phyloP scores from a whole-genome alignment of 805 yeast genomes.

The Starmera quercuum region DNA sequence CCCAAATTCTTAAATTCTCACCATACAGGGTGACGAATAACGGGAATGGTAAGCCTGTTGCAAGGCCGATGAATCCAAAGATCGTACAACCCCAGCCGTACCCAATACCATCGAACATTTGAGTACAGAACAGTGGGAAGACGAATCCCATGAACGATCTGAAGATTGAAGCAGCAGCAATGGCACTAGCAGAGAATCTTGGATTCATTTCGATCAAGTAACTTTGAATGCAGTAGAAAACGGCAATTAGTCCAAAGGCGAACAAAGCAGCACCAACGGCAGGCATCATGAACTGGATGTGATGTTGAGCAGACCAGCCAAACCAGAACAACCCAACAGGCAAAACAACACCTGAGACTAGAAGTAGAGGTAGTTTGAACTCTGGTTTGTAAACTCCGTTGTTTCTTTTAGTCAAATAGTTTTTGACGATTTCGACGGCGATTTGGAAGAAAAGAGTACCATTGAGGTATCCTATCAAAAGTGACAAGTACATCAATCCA shows the following conservation, averaged over 20 bases:
- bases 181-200: constrained; percentile 58
- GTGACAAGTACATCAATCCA: constrained; percentile 52
- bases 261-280: constrained; percentile 52
- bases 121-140: constrained; percentile 58
- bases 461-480: constrained; percentile 45
- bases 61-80: constrained; percentile 48
- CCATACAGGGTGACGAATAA: constrained; percentile 49
- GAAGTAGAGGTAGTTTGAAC: constrained; percentile 44
- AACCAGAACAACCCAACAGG: constrained; percentile 61
- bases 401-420: constrained; percentile 29
- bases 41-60: constrained; percentile 64
- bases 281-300: constrained; percentile 57
- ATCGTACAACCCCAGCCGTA: constrained; percentile 69
- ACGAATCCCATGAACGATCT: constrained; percentile 62
- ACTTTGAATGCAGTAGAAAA: constrained; percentile 61
- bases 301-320: constrained; percentile 61
- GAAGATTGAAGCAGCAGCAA: constrained; percentile 61
- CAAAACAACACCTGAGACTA: constrained; percentile 41
- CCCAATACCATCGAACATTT: constrained; percentile 48
- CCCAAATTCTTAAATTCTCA: constrained; percentile 49
- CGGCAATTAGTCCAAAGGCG: constrained; percentile 51
- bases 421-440: constrained; percentile 33
- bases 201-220: constrained; percentile 70
- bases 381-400: constrained; percentile 56
- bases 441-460: constrained; percentile 44